Base-by-base conservation (phyloP, 2,329 filamentous ascomycete genomes). In the Alternaria arbusti region DNA sequence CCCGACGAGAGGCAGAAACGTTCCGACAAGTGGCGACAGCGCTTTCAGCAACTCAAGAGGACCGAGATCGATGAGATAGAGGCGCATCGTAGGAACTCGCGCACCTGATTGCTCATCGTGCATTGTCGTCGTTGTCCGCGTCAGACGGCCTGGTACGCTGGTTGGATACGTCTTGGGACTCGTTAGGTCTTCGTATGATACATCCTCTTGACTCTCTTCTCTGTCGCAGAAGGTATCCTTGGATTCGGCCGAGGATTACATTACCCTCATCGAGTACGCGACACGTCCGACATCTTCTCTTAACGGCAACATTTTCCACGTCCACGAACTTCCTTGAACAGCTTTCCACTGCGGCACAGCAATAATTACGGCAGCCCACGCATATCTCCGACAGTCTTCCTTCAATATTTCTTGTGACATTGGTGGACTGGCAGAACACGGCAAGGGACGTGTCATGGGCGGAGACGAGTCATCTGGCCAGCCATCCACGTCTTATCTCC, bases 1-100 rank as follows among this genome's bases (percentile, higher is more conserved):
- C 73, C 74, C 3, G 79, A 79, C 15, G 77, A 81, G 7, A 80
- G 79, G 71, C 69, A 65, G 50, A 70, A 67, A 52, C 78, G 77
- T 45, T 71, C 74, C 3, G 69, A 79, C 62, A 76, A 78, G 59
- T 81, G 79, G 79, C 74, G 71, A 52, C 68, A 69, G 54, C 76
- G 78, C 15, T 81, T 81, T 63, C 68, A 69, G 28, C 61, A 69
- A 40, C 73, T 81, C 70, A 79, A 74, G 68, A 64, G 64, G 50
- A 65, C 57, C 4, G 75, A 80, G 63, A 52, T 63, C 22, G 66
- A 74, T 36, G 73, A 78, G 47, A 73, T 78, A 32, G 67, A 73
- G 13, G 64, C 68, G 55, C 68, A 79, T 36, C 59, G 54, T 30
- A 63, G 51, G 47, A 67, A 67, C 23, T 61, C 62, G 36, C 43